Evolutionary conservation across 163 green algal genomes (phyloP).

Genomic region (Scenedesmus sp.): DNA sequence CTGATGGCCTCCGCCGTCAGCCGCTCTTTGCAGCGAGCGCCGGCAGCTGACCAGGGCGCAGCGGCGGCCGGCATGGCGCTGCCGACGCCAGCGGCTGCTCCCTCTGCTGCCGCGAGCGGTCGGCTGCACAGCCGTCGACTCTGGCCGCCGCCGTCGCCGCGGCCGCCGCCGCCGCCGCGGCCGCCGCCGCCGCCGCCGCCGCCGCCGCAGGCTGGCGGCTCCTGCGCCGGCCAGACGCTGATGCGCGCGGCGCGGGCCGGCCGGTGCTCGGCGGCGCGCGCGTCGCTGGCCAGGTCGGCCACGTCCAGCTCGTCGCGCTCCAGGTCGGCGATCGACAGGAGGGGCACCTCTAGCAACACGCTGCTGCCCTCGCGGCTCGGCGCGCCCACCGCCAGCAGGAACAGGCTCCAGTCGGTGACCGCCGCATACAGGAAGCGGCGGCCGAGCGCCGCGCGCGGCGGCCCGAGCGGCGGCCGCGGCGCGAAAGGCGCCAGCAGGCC

Average conservation of each 20-base stretch:
- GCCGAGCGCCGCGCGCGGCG: neutral
- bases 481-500: constrained; percentile 25
- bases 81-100: neutral
- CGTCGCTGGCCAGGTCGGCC: neutral
- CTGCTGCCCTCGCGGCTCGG: neutral
- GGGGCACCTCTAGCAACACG: constrained; percentile 29
- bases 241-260: neutral
- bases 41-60: no score
- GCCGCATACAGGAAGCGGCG: constrained; percentile 3
- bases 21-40: no score
- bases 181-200: no score
- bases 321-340: constrained; percentile 36
- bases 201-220: no score
- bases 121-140: no score
- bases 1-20: neutral
- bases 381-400: constrained; percentile 12
- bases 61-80: no score
- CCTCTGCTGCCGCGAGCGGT: no score
- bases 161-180: no score
- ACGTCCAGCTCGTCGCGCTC: neutral
- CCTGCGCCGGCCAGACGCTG: no score
- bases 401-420: constrained; percentile 34
- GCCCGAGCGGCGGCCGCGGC: neutral
- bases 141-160: no score
- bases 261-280: neutral